phyloP scores from a whole-genome alignment of 257 asterid species.

The Nicotiana obtusifolia region DNA sequence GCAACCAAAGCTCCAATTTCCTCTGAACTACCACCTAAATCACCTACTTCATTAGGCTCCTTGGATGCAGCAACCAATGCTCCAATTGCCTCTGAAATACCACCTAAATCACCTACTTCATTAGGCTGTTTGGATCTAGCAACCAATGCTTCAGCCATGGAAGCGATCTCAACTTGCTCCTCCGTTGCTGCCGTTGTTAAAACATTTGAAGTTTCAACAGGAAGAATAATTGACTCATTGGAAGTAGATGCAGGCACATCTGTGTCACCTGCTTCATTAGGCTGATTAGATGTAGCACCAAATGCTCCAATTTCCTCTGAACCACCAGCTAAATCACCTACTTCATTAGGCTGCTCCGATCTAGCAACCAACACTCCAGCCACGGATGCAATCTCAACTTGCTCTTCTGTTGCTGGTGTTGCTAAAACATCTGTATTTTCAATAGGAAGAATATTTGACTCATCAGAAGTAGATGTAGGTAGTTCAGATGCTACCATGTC shows the following conservation, averaged over 20 bases:
- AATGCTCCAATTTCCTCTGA: not conserved
- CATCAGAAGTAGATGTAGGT: conserved; percentile 5
- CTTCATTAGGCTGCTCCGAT: not conserved
- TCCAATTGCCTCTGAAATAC: conserved; percentile 5
- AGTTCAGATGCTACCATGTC: conserved; percentile 1
- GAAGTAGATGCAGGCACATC: not conserved
- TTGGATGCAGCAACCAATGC: conserved; percentile 4
- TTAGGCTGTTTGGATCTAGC: conserved; percentile 20
- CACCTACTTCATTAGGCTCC: conserved; percentile 20
- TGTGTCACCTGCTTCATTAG: conserved; percentile 7
- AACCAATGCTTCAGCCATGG: not conserved
- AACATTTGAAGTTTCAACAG: not conserved
- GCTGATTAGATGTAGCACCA: conserved; percentile 15
- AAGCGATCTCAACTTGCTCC: conserved; percentile 6
- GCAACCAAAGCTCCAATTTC: conserved; percentile 5
- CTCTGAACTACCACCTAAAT: not conserved
- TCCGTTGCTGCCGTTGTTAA: not conserved
- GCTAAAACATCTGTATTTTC: conserved; percentile 15
- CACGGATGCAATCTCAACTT: not conserved
- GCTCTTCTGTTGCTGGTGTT: conserved; percentile 16
- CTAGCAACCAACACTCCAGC: not conserved
- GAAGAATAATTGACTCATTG: not conserved
- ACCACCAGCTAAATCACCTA: too few relatives aligned
- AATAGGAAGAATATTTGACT: conserved; percentile 12
- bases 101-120: conserved; percentile 9